These are phyloP conservation scores for Blastobotrys mokoenaii DNA, from an alignment of 805 yeast genomes.

Conservation along the genomic window DNA sequence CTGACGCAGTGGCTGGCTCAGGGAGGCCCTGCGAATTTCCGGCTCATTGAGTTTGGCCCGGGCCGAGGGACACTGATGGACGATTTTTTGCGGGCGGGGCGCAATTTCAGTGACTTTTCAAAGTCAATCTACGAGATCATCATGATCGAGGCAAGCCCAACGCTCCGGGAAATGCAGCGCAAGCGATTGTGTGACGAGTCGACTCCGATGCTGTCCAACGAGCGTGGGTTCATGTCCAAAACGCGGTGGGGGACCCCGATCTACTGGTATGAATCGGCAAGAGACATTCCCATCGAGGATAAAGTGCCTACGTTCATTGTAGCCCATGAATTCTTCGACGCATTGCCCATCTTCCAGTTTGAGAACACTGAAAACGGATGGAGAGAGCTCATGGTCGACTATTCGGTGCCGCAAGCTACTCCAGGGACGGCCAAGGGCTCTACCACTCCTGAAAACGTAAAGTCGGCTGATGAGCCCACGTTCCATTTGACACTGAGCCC, in stretches of 20 bases:
- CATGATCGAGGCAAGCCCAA: constrained; percentile 65
- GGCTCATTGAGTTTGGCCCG: constrained; percentile 75
- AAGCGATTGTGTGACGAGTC: constrained; percentile 35
- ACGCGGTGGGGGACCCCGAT: constrained; percentile 47
- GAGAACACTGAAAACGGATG: constrained; percentile 55
- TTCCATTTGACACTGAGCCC: constrained; percentile 54
- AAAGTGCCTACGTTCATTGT: constrained; percentile 49
- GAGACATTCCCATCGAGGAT: constrained; percentile 27
- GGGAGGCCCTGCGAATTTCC: constrained; percentile 39
- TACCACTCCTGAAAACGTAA: neutral
- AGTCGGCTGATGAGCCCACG: constrained; percentile 16
- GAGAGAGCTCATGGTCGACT: constrained; percentile 71
- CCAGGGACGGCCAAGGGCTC: constrained; percentile 5
- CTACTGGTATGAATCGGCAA: constrained; percentile 27
- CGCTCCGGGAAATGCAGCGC: constrained; percentile 51
- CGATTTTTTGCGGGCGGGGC: constrained; percentile 42
- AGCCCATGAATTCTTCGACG: constrained; percentile 86
- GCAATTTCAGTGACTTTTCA: constrained; percentile 29
- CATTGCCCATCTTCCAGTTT: constrained; percentile 69
- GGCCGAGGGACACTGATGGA: constrained; percentile 74
- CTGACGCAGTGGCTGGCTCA: constrained; percentile 48
- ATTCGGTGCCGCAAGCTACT: constrained; percentile 21
- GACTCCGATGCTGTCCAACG: constrained; percentile 17
- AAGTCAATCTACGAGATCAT: constrained; percentile 32
- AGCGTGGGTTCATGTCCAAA: constrained; percentile 30